Evolutionary conservation across 257 asterid genomes (phyloP).

Genomic region (Fraxinus cuspidata): DNA sequence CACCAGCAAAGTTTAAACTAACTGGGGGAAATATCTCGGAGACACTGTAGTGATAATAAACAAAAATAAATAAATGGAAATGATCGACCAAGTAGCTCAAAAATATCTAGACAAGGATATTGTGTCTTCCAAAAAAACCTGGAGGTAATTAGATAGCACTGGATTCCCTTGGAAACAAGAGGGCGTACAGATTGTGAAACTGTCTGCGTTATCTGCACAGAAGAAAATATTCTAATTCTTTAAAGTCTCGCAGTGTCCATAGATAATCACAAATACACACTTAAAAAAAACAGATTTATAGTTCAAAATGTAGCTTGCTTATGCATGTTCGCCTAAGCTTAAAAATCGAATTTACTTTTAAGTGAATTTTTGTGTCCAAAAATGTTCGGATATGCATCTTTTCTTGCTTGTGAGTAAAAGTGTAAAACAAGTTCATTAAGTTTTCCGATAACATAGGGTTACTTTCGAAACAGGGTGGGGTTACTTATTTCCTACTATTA

Average conservation of each 20-base stretch:
- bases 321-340: neutral
- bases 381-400: neutral
- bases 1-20: conserved; percentile 81
- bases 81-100: conserved; percentile 10
- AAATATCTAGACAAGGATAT: neutral
- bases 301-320: neutral
- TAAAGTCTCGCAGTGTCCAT: neutral
- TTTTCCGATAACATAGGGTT: neutral
- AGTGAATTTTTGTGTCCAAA: neutral
- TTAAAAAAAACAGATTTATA: neutral
- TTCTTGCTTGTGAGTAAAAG: neutral
- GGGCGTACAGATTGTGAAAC: conserved; percentile 70
- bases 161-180: conserved; percentile 64
- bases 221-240: neutral
- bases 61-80: neutral
- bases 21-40: conserved; percentile 78
- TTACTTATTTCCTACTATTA: no score
- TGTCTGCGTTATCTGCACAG: conserved; percentile 60
- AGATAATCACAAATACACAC: neutral
- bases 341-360: neutral
- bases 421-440: neutral
- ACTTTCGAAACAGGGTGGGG: no score
- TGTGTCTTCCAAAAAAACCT: conserved; percentile 48
- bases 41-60: conserved; percentile 40
- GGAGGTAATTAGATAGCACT: conserved; percentile 76